A percentile compares a stretch with the other conserved stretches of the same genome.
phyloP scores from a whole-genome alignment of 306 rosid genomes.

The Inga oerstediana region DNA sequence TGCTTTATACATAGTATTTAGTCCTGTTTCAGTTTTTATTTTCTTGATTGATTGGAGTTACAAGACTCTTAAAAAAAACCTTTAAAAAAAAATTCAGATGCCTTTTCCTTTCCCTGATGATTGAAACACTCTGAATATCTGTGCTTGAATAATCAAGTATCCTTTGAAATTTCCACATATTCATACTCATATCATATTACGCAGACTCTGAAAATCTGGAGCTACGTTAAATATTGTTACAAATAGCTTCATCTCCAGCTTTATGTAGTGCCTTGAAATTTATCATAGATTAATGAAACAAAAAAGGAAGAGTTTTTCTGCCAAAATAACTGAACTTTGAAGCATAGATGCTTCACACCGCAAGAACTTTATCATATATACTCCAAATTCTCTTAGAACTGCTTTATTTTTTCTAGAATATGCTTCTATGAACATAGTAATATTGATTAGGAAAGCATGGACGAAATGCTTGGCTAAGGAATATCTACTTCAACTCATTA shows the following conservation, averaged over 20 bases:
- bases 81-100: not conserved
- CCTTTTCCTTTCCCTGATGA: not conserved
- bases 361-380: not conserved
- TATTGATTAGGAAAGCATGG: not conserved
- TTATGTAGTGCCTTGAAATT: not conserved
- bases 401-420: not conserved
- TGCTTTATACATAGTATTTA: not conserved
- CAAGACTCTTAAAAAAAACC: not conserved
- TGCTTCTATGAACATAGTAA: conserved; percentile 9
- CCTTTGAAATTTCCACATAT: not conserved
- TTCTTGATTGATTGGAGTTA: not conserved
- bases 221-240: not conserved
- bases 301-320: not conserved
- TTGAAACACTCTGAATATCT: not conserved
- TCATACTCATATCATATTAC: not conserved
- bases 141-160: not conserved
- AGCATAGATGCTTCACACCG: not conserved
- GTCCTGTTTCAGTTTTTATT: not conserved
- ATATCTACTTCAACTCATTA: not conserved
- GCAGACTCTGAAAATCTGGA: not conserved
- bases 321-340: not conserved
- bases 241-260: not conserved
- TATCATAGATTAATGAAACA: not conserved
- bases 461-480: not conserved
- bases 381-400: not conserved